These are phyloP conservation scores for Thinopyrum elongatum DNA, from an alignment of 176 grass and related monocot species.

Conservation along the genomic window DNA sequence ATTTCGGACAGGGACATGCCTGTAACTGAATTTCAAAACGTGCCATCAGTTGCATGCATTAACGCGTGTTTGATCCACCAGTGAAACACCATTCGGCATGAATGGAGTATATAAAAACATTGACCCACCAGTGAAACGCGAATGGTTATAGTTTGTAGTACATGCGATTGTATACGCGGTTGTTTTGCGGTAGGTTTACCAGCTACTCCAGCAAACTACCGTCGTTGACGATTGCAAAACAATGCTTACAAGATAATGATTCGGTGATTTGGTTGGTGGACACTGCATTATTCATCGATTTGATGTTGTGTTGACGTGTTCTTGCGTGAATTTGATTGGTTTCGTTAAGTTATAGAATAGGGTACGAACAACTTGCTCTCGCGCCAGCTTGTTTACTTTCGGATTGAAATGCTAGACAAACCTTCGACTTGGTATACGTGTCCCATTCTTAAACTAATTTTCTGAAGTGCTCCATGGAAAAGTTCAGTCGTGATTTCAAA, in stretches of 20 bases:
- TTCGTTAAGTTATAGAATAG: not conserved
- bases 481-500: not conserved
- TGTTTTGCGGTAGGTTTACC: not conserved
- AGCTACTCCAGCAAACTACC: not conserved
- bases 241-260: not conserved
- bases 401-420: not conserved
- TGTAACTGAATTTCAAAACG: not conserved
- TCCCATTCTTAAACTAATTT: not conserved
- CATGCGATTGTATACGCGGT: not conserved
- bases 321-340: not conserved
- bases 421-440: not conserved
- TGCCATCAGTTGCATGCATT: not conserved
- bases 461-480: constrained; percentile 16
- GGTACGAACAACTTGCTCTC: not conserved
- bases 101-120: no score
- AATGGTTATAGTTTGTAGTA: not conserved
- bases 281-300: not conserved
- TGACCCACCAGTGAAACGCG: not conserved
- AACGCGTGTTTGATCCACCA: not conserved
- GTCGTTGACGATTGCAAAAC: not conserved
- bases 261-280: not conserved
- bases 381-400: not conserved
- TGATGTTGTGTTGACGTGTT: not conserved
- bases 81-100: not conserved
- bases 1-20: not conserved